Conservation (phyloP, 495 filamentous ascomycete genomes). For the Lepraria neglecta region DNA sequence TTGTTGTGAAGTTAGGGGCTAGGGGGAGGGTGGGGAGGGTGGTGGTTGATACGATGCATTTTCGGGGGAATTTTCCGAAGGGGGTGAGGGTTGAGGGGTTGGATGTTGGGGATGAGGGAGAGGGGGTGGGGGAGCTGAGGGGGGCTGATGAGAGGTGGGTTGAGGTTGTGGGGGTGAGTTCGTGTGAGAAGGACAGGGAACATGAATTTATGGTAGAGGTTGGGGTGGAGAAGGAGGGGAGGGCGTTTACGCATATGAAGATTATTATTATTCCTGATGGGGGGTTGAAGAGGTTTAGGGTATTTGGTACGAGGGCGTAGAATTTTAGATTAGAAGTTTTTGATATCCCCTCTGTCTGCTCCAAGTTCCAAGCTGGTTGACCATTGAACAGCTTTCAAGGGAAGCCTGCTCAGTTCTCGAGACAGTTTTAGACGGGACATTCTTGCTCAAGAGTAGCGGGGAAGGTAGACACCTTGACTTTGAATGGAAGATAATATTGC, state of each 20-base stretch:
- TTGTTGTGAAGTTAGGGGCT: slow-evolving; percentile 69
- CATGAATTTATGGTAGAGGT: slow-evolving; percentile 57
- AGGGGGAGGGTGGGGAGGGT: slow-evolving; percentile 63
- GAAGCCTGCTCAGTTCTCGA: too few relatives aligned
- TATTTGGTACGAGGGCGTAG: slow-evolving; percentile 59
- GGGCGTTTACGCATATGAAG: slow-evolving; percentile 71
- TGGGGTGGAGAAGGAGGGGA: slow-evolving; percentile 41
- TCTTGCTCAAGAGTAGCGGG: too few relatives aligned
- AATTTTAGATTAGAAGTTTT: neutral
- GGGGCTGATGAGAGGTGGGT: slow-evolving; percentile 63
- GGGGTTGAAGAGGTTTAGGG: slow-evolving; percentile 79
- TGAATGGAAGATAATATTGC: too few relatives aligned
- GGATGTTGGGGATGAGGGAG: slow-evolving; percentile 58
- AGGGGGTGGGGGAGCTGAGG: slow-evolving; percentile 46
- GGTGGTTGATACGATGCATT: slow-evolving; percentile 83
- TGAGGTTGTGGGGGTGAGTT: slow-evolving; percentile 58
- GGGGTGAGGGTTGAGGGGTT: slow-evolving; percentile 55
- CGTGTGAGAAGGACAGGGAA: slow-evolving; percentile 74
- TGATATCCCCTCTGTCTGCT: too few relatives aligned
- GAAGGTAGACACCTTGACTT: too few relatives aligned
- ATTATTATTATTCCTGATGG: slow-evolving; percentile 89
- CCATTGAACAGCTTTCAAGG: too few relatives aligned
- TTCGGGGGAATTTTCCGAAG: slow-evolving; percentile 83
- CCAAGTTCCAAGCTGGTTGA: neutral
- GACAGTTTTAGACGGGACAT: too few relatives aligned